Evolutionary conservation across 495 filamentous ascomycete species (phyloP).

Genomic region (Penicillium manginii): DNA sequence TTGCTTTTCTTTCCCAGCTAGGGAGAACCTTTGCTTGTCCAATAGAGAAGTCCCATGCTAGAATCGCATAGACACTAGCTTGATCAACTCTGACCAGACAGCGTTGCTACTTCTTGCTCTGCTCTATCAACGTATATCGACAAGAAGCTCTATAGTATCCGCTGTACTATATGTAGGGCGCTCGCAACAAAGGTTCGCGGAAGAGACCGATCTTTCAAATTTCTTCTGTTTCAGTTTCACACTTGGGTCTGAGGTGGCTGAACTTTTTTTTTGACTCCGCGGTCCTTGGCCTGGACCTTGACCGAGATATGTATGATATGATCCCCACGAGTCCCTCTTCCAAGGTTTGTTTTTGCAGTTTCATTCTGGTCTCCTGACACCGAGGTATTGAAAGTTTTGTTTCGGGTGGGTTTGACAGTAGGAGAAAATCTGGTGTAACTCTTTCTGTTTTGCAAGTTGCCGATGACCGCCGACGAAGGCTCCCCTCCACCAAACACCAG

Average conservation of each 20-base stretch:
- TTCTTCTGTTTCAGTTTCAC: background rate
- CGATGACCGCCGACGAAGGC: background rate
- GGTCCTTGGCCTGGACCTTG: background rate
- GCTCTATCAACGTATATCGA: constrained; percentile 70
- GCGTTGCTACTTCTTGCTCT: constrained; percentile 56
- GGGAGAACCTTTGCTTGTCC: constrained; percentile 38
- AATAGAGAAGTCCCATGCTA: constrained; percentile 53
- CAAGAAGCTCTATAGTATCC: constrained; percentile 68
- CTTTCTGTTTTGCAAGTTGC: constrained; percentile 1
- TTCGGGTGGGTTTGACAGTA: background rate
- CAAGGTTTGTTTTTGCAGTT: background rate
- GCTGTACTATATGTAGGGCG: constrained; percentile 55
- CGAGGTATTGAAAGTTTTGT: background rate
- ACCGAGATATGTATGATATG: background rate
- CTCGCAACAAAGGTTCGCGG: constrained; percentile 39
- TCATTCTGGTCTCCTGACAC: background rate
- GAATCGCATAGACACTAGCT: constrained; percentile 35
- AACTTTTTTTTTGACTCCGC: background rate
- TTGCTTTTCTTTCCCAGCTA: constrained; percentile 6
- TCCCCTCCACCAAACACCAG: background rate
- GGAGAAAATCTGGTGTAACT: background rate
- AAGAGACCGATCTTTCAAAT: constrained; percentile 29
- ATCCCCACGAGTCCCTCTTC: background rate
- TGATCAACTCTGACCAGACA: constrained; percentile 42
- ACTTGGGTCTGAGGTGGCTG: background rate